Evolutionary conservation across 495 filamentous ascomycete genomes (phyloP), one percentile per base, ranked within the genome.

Genomic region (Aspergillus campestris): DNA sequence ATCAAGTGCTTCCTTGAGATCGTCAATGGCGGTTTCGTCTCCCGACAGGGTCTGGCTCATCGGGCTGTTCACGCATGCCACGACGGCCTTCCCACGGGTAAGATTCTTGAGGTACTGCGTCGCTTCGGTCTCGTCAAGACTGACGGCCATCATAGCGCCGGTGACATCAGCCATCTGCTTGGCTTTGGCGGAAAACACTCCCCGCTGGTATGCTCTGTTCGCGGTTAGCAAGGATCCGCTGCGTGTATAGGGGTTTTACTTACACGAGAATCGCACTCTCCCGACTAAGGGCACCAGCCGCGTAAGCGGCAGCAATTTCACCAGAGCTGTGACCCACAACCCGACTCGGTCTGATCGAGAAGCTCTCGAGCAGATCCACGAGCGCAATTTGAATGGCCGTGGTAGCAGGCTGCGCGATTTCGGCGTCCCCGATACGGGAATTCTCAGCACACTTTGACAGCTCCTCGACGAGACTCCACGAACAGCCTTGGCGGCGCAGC

Each of bases 251-350:
- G n/a, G n/a, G n/a, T n/a, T n/a, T n/a, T n/a, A n/a, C n/a, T n/a
- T n/a, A n/a, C n/a, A n/a, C n/a, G n/a, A n/a, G n/a, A n/a, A n/a
- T n/a, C n/a, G n/a, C n/a, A n/a, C n/a, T n/a, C n/a, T n/a, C n/a
- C n/a, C n/a, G n/a, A n/a, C 37, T 32, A 1, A 61, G 11, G 9
- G 44, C 35, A 0, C 55, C 53, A 14, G 50, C 51, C 1, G 48
- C 51, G 45, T 65, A 66, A 0, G 61, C 59, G 10, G 59, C 59
- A 1, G 56, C 59, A 49, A 84, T 79, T 53, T 85, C 81, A 1
- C 81, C 81, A 59, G 69, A 75, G 2, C 79, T 82, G 57, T 85
- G 80, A 2, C 81, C 81, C 2, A 78, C 65, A 0, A 80, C 78
- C 10, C 63, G 62, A 0, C 47, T 40, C 0, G 79, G 78, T 9